Evolutionary conservation across 2,329 filamentous ascomycete species (phyloP).

Genomic region (Meredithiella fracta): DNA sequence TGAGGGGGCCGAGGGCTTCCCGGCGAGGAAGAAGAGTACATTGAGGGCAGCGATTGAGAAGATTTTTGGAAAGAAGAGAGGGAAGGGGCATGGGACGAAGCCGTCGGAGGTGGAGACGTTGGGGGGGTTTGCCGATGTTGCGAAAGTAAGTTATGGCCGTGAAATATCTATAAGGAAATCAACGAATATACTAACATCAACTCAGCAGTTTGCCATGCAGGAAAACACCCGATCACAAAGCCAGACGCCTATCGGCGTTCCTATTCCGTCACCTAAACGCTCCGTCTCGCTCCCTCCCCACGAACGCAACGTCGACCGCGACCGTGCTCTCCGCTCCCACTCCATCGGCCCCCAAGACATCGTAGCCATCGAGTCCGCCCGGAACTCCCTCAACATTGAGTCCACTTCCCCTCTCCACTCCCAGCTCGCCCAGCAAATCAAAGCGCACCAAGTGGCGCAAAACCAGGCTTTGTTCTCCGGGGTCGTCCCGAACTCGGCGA

Average conservation of each 20-base stretch:
- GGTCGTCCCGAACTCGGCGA: not conserved
- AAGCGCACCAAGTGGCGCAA: constrained; percentile 2
- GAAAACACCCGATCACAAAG: not conserved
- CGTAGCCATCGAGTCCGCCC: constrained; percentile 34
- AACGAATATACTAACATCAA: not conserved
- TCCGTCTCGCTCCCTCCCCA: constrained; percentile 43
- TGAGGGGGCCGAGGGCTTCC: constrained; percentile 19
- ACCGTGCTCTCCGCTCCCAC: constrained; percentile 44
- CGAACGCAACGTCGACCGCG: constrained; percentile 45
- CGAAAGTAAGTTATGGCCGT: not conserved
- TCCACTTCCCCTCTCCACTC: not conserved
- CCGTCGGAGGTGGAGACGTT: not conserved
- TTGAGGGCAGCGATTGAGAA: constrained; percentile 38
- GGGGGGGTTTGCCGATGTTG: not conserved
- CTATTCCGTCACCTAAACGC: constrained; percentile 24
- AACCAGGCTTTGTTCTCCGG: constrained; percentile 10
- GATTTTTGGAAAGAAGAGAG: constrained; percentile 42
- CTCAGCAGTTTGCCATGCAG: not conserved
- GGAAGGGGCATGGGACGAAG: constrained; percentile 18
- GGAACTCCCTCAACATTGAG: constrained; percentile 36
- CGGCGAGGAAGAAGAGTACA: constrained; percentile 40
- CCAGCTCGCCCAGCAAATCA: not conserved
- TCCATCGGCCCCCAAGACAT: constrained; percentile 41
- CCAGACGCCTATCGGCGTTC: not conserved
- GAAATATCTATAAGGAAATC: not conserved